A percentile compares a stretch with the other conserved stretches of the same genome.
Evolutionary conservation across 2,329 filamentous ascomycete genomes (phyloP).

Genomic region (Ceratocystis lukuohia): DNA sequence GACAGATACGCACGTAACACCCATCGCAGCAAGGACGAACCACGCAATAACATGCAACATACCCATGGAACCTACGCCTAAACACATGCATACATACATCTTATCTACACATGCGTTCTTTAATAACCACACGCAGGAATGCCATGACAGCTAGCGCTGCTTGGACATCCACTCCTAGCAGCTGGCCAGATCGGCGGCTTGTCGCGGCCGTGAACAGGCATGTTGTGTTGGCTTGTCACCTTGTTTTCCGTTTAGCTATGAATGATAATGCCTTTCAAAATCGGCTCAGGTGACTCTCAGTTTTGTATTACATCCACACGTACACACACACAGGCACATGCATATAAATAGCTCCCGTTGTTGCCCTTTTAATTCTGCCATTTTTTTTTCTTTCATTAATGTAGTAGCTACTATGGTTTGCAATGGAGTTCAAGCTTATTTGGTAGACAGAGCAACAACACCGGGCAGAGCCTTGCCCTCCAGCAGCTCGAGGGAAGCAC

Average conservation of each 20-base stretch:
- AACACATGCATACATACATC: background rate
- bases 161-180: background rate
- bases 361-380: background rate
- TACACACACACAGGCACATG: too few species aligned
- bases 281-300: background rate
- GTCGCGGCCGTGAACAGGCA: background rate
- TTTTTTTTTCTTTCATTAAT: constrained; percentile 10
- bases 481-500: constrained; percentile 86
- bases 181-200: background rate
- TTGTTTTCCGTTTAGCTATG: background rate
- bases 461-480: constrained; percentile 97
- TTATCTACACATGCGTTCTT: background rate
- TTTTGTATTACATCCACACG: too few species aligned
- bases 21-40: background rate
- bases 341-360: background rate
- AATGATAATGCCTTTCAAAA: background rate
- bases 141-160: background rate
- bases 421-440: constrained; percentile 33
- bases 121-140: background rate
- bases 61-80: background rate
- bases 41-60: background rate
- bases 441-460: constrained; percentile 77
- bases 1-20: background rate
- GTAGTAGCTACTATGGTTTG: background rate
- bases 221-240: background rate